Conservation (phyloP, 495 filamentous ascomycete genomes). For the Gamarada debralockiae region DNA sequence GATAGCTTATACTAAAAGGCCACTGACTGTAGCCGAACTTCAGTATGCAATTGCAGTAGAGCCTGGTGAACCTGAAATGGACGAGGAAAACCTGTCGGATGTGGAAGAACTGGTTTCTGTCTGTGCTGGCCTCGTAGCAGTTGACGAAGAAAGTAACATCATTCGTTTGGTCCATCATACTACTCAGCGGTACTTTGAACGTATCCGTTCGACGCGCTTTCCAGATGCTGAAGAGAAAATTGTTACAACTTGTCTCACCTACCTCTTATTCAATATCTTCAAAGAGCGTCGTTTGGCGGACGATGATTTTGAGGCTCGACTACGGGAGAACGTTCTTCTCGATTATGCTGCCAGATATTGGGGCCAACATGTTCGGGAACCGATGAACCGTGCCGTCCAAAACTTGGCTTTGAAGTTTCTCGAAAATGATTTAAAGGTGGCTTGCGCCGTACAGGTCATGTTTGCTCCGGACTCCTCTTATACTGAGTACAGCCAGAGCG, state of each 20-base stretch:
- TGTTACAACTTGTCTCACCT: neutral
- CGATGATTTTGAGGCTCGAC: too few relatives aligned
- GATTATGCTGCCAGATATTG: too few relatives aligned
- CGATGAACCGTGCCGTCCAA: too few relatives aligned
- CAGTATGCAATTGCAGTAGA: conserved; percentile 1
- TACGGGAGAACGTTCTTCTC: too few relatives aligned
- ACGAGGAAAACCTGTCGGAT: neutral
- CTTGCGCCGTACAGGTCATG: too few relatives aligned
- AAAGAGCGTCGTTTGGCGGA: too few relatives aligned
- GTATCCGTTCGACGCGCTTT: neutral
- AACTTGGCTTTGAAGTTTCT: too few relatives aligned
- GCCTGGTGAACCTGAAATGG: neutral
- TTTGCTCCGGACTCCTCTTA: too few relatives aligned
- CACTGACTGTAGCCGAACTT: neutral
- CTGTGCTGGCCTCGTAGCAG: conserved; percentile 28
- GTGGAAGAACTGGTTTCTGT: conserved; percentile 1
- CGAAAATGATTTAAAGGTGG: too few relatives aligned
- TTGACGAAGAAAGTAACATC: conserved; percentile 26
- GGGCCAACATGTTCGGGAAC: too few relatives aligned
- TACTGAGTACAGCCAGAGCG: too few relatives aligned
- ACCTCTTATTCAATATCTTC: neutral
- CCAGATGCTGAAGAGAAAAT: conserved; percentile 4
- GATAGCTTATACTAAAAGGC: neutral
- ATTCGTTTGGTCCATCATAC: conserved; percentile 30
- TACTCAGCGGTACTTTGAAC: conserved; percentile 26